A percentile compares a stretch with the other conserved stretches of the same genome.
phyloP scores from a whole-genome alignment of 345 rosid species.

The Eutrema japonicum region DNA sequence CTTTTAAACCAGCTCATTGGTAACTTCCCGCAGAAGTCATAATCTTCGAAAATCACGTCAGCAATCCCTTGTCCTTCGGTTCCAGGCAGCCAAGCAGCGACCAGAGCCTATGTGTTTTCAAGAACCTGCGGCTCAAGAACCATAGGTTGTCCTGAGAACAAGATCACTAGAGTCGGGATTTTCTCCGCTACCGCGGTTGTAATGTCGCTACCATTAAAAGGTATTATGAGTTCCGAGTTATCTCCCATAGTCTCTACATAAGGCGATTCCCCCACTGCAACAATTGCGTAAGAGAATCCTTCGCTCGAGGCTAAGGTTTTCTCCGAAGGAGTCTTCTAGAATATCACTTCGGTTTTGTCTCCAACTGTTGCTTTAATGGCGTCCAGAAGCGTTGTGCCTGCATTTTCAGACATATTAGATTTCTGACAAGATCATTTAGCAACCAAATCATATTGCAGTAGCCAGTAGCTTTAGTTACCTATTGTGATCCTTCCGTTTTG shows the following conservation, averaged over 20 bases:
- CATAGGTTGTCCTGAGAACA: conserved; percentile 80
- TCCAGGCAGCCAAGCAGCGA: conserved; percentile 95
- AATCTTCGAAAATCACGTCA: conserved; percentile 75
- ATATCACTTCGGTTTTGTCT: conserved; percentile 62
- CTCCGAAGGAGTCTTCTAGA: conserved; percentile 59
- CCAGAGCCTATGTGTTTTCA: conserved; percentile 62
- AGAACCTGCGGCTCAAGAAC: conserved; percentile 60
- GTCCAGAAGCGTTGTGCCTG: conserved; percentile 84
- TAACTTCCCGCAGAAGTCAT: conserved; percentile 60
- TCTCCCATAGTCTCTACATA: conserved; percentile 76
- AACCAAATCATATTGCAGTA: conserved; percentile 44
- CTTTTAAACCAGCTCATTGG: conserved; percentile 80
- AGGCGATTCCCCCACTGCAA: conserved; percentile 78
- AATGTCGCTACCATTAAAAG: conserved; percentile 58
- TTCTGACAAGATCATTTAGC: too few relatives aligned
- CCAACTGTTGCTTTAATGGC: conserved; percentile 67
- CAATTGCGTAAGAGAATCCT: conserved; percentile 65
- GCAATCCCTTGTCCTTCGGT: conserved; percentile 72
- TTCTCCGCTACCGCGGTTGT: conserved; percentile 58
- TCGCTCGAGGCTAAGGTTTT: conserved; percentile 50
- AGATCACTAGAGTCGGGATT: conserved; percentile 63
- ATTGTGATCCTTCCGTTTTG: conserved; percentile 70
- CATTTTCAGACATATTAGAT: not conserved
- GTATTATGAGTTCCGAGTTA: conserved; percentile 61
- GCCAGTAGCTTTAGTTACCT: conserved; percentile 56